A percentile compares a stretch with the other conserved stretches of the same genome.
Conservation (phyloP, 2,329 filamentous ascomycete species). For the Ilyonectria mors-panacis region DNA sequence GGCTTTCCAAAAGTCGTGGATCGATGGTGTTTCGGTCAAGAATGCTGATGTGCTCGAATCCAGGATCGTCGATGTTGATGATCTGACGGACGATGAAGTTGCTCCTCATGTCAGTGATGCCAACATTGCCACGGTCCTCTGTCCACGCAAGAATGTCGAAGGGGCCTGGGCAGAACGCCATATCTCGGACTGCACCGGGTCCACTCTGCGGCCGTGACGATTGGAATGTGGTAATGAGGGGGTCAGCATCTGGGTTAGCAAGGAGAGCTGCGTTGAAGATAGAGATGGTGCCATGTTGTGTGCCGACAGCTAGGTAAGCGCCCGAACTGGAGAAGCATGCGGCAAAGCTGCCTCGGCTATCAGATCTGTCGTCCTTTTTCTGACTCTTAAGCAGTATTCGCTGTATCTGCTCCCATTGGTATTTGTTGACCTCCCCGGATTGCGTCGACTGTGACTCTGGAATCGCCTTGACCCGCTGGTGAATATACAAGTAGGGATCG, state of each 20-base stretch:
- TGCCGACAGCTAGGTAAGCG: conserved; percentile 80
- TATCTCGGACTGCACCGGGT: conserved; percentile 86
- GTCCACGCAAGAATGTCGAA: conserved; percentile 95
- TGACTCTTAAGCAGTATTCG: conserved; percentile 73
- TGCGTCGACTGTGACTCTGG: conserved; percentile 42
- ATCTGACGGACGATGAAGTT: conserved; percentile 79
- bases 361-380: conserved; percentile 66
- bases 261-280: conserved; percentile 75
- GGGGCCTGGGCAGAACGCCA: conserved; percentile 91
- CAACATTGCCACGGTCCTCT: conserved; percentile 85
- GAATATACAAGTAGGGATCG: conserved; percentile 88
- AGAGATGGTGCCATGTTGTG: conserved; percentile 85
- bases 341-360: conserved; percentile 80
- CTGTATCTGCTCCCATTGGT: conserved; percentile 66
- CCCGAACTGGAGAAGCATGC: conserved; percentile 83
- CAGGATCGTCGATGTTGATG: conserved; percentile 73
- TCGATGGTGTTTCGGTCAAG: conserved; percentile 70
- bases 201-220: conserved; percentile 81
- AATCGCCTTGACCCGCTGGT: conserved; percentile 67
- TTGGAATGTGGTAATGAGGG: conserved; percentile 81
- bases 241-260: conserved; percentile 62
- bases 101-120: conserved; percentile 79
- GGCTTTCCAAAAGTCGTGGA: conserved; percentile 65
- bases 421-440: conserved; percentile 49
- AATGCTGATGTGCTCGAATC: conserved; percentile 70